Conservation (phyloP, 495 filamentous ascomycete species). For the Cercophora newfieldiana region DNA sequence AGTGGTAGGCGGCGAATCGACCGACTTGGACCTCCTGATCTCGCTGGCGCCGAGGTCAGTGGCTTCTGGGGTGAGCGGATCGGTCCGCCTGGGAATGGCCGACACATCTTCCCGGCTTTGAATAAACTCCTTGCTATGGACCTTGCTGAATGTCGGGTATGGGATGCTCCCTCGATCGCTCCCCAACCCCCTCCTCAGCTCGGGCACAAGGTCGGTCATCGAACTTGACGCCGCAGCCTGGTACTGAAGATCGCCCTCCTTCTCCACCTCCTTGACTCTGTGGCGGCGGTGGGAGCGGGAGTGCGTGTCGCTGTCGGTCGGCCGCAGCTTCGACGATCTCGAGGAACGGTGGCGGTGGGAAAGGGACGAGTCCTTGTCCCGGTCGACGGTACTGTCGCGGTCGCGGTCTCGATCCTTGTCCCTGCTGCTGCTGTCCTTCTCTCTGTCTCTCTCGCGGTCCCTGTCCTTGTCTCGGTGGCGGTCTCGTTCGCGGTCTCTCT, state of each 20-base stretch:
- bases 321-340: slow-evolving; percentile 39
- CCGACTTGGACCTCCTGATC: slow-evolving; percentile 43
- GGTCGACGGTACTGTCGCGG: slow-evolving; percentile 24
- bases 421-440: slow-evolving; percentile 17
- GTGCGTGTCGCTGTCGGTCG: slow-evolving; percentile 41
- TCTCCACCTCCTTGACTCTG: slow-evolving; percentile 44
- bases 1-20: slow-evolving; percentile 24
- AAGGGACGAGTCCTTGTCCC: slow-evolving; percentile 28
- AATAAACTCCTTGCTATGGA: slow-evolving; percentile 72
- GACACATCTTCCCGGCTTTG: slow-evolving; percentile 59
- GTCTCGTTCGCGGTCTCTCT: slow-evolving; percentile 20
- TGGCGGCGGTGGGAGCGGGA: slow-evolving; percentile 42
- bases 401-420: slow-evolving; percentile 25
- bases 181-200: slow-evolving; percentile 44
- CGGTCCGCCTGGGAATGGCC: slow-evolving; percentile 39
- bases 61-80: slow-evolving; percentile 73
- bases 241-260: slow-evolving; percentile 28
- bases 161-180: slow-evolving; percentile 61
- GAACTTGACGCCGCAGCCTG: slow-evolving; percentile 33
- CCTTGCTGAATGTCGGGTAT: slow-evolving; percentile 86
- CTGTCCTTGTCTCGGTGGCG: slow-evolving; percentile 20
- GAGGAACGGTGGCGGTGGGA: slow-evolving; percentile 32
- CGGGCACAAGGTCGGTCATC: slow-evolving; percentile 52
- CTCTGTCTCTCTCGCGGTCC: slow-evolving; percentile 23
- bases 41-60: slow-evolving; percentile 68